A percentile compares a stretch with the other conserved stretches of the same genome.
Conservation (phyloP, 2,329 filamentous ascomycete genomes). For the Bipolaris cookei region DNA sequence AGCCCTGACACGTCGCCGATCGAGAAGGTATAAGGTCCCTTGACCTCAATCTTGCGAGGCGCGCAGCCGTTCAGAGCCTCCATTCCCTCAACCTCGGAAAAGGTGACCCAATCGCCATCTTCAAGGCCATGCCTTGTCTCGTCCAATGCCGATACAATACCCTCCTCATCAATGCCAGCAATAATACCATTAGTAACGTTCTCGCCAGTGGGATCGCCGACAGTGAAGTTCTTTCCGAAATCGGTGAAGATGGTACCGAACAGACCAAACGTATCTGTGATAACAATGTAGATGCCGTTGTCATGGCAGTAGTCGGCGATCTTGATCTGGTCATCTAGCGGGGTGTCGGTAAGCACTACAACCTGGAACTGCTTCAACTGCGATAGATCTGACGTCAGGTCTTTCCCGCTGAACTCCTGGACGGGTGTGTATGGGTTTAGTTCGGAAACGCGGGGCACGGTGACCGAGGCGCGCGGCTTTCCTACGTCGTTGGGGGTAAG, state of each 20-base stretch:
- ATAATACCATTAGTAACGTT: constrained; percentile 86
- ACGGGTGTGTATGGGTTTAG: constrained; percentile 97
- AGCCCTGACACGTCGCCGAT: constrained; percentile 91
- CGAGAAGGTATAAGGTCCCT: constrained; percentile 94
- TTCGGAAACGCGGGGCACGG: constrained; percentile 87
- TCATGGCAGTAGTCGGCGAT: constrained; percentile 94
- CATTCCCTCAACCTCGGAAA: constrained; percentile 92
- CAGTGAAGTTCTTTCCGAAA: constrained; percentile 91
- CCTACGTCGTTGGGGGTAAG: constrained; percentile 86
- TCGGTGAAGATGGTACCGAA: constrained; percentile 98
- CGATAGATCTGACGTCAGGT: constrained; percentile 75
- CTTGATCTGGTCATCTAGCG: constrained; percentile 77
- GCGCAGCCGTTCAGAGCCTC: constrained; percentile 82
- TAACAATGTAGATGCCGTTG: constrained; percentile 89
- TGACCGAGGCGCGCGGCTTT: constrained; percentile 86
- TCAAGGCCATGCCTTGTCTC: constrained; percentile 94
- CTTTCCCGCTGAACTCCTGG: constrained; percentile 68
- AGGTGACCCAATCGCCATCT: constrained; percentile 95
- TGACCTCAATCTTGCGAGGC: constrained; percentile 89
- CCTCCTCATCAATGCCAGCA: constrained; percentile 86
- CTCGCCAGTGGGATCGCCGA: constrained; percentile 89
- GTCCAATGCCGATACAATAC: constrained; percentile 88
- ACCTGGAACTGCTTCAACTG: constrained; percentile 91
- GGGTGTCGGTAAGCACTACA: constrained; percentile 85
- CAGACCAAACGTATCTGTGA: constrained; percentile 87